Base-by-base conservation (phyloP, 768 basidiomycete species). In the Rossbeevera mucosa region DNA sequence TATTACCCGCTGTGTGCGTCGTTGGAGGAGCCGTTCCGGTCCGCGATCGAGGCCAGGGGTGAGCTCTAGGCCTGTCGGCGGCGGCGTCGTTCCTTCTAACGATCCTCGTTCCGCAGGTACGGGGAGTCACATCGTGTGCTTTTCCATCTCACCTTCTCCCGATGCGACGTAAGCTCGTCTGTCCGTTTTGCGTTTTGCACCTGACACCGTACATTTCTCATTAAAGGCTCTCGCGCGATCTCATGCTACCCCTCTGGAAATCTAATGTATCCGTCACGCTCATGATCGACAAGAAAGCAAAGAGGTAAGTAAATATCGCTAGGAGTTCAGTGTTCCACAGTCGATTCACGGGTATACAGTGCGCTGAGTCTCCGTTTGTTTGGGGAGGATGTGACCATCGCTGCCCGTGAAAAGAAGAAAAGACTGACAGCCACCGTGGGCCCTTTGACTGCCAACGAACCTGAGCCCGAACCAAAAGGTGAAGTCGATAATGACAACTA, bases 261-360 rank as follows among this genome's bases (percentile, higher is more conserved):
- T 93, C 92, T 2, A 86, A 86, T 53, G 82, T 84, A 12, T 95
- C 93, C 0, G 66, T 95, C 48, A 83, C 87, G 0, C 75, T 98
- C 52, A 93, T 98, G 92, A 83, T 96, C 49, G 94, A 98, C 71
- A 99, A 98, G 70, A 89, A 89, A 64, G 91, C 93, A 22, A 98
- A 98, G 72, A 91, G 88, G 94, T 92, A 41, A 11, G 74, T 38
- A 13, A 6, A 38, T 66, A 28, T 29, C 9, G 16, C 14, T 12
- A 14, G 18, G 4, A 9, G 25, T 8, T 2, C 16, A 8, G 11
- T 18, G 5, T 38, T 38, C 36, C 18, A 0, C 11, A 18, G 2
- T 18, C 18, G 36, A 38, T 0, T 18, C 5, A 20, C 1, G 36
- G 36, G 29, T 29, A 13, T 8, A 4, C 55, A 97, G 94, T 62